Percentiles rank a stretch among this genome's conserved stretches.
phyloP scores from a whole-genome alignment of 345 rosid genomes.

The Brassica nigra region DNA sequence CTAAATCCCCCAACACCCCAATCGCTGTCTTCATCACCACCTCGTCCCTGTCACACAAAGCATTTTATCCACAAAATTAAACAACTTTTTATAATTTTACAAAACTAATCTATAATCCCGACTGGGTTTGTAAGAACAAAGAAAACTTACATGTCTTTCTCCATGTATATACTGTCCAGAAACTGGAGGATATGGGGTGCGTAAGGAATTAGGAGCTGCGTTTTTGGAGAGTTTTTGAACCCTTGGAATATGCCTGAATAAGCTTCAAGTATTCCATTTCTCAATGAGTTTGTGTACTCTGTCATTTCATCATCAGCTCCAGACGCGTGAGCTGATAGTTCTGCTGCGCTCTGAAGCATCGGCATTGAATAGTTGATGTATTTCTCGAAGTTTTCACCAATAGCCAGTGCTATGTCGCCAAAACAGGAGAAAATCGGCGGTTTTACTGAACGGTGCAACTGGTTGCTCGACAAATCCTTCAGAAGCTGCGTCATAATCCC shows the following conservation, averaged over 20 bases:
- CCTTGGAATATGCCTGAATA: constrained; percentile 83
- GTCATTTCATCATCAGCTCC: constrained; percentile 74
- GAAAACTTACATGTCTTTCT: constrained; percentile 69
- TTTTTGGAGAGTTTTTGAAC: constrained; percentile 71
- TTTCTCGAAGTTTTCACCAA: constrained; percentile 72
- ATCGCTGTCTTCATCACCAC: constrained; percentile 78
- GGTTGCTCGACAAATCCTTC: constrained; percentile 77
- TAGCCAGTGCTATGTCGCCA: constrained; percentile 77
- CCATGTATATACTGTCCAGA: constrained; percentile 76
- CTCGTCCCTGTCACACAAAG: constrained; percentile 56
- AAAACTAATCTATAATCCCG: background rate
- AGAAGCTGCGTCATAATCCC: constrained; percentile 83
- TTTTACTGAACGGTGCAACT: constrained; percentile 74
- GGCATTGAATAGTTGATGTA: constrained; percentile 74
- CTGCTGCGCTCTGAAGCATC: constrained; percentile 77
- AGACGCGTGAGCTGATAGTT: constrained; percentile 61
- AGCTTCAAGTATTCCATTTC: constrained; percentile 77
- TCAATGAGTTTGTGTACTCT: constrained; percentile 68
- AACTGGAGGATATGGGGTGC: constrained; percentile 76
- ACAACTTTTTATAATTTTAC: background rate
- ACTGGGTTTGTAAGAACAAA: background rate
- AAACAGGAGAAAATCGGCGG: constrained; percentile 78
- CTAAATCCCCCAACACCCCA: constrained; percentile 78
- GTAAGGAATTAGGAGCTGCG: constrained; percentile 66
- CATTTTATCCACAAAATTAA: background rate